Base-by-base conservation (phyloP, 306 rosid genomes). In the Rubus idaeus region DNA sequence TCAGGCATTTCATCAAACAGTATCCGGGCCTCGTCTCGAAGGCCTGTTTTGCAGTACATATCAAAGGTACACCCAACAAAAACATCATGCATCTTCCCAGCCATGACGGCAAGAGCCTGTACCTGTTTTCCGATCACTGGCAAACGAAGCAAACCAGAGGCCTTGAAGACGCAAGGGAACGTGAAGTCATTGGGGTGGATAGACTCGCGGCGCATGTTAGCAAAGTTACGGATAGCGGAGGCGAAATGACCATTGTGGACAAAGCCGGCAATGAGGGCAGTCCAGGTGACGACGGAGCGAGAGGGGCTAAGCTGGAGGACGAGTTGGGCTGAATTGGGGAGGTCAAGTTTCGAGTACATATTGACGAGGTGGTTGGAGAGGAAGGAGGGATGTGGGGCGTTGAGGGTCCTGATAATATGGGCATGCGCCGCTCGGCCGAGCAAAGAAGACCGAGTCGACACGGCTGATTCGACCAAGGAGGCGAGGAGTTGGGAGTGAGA, bases 261-360 rank as follows among this genome's bases (percentile, higher is more conserved):
- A 17, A 88, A 86, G 5, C 97, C 97, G 41, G 98, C 88, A 68
- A 94, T 89, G 80, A 91, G 91, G 21, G 97, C 79, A 17, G 94
- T 91, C 93, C 94, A 91, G 26, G 93, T 91, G 65, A 94, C 98
- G 66, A 94, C 96, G 61, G 91, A 85, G 80, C 89, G 94, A 35
- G 74, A 62, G 23, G 82, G 75, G 61, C 91, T 81, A 80, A 85
- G 89, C 18, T 83, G 85, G 82, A 91, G 92, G 60, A 90, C 82
- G 83, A 39, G 84, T 58, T 86, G 84, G 20, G 98, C 98, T 3
- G 94, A 86, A 80, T 83, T 74, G 21, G 66, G 86, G 42, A 56
- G 85, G 88, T 90, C 90, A 78, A 94, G 92, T 84, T 94, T 94
- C 83, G 98, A 88, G 83, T 94, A 94, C 96, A 91, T 86, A 85